Percentiles rank a stretch among this genome's conserved stretches.
Evolutionary conservation across 208 protist species (phyloP).

Genomic region (Acanthamoeba triangularis): DNA sequence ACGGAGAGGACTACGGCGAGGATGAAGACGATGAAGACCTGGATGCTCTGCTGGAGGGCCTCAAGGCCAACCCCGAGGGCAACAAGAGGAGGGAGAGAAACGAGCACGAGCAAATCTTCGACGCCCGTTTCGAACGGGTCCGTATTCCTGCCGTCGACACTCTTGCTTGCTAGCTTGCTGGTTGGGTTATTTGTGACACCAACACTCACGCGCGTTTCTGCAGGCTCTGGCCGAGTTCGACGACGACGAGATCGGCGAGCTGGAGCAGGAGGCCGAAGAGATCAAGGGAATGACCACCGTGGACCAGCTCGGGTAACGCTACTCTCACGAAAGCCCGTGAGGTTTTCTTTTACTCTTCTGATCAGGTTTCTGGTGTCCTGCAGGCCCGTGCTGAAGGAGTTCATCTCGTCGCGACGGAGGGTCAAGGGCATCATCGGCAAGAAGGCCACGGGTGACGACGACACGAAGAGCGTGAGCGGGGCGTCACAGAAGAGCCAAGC

Average conservation of each 20-base stretch:
- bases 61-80: slow-evolving; percentile 39
- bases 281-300: slow-evolving; percentile 16
- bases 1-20: not conserved
- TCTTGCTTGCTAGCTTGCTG: not conserved
- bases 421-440: slow-evolving; percentile 15
- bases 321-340: not conserved
- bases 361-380: not conserved
- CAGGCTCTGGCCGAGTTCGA: slow-evolving; percentile 61
- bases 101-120: slow-evolving; percentile 54
- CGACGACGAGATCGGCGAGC: slow-evolving; percentile 70
- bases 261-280: slow-evolving; percentile 4
- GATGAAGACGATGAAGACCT: slow-evolving; percentile 59
- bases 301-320: not conserved
- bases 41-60: not conserved
- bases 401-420: slow-evolving; percentile 8
- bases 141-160: not conserved
- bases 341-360: not conserved
- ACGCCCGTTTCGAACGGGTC: slow-evolving; percentile 63
- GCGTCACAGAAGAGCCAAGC: not conserved
- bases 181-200: not conserved
- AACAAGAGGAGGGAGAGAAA: slow-evolving; percentile 21
- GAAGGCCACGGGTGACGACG: not conserved
- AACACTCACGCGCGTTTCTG: not conserved
- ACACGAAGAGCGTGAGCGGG: not conserved
- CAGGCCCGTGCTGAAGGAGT: slow-evolving; percentile 45